These are phyloP conservation scores for Eustoma russellianum DNA, from an alignment of 257 asterid genomes.

Conservation along the genomic window DNA sequence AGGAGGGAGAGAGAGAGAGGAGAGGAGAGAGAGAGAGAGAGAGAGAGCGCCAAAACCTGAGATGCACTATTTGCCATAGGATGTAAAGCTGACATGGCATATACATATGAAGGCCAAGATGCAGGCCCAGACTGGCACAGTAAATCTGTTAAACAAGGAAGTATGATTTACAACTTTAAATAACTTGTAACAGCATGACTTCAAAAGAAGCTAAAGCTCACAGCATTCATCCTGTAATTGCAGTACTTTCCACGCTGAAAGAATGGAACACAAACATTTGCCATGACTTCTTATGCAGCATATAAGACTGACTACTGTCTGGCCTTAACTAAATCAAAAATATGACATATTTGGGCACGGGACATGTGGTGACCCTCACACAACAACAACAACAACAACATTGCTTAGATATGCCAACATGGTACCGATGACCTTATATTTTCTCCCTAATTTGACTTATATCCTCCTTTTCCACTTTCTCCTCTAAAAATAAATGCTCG, in stretches of 20 bases:
- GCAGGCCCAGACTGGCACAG: slow-evolving; percentile 99
- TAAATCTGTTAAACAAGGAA: slow-evolving; percentile 51
- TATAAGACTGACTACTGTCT: too few relatives aligned
- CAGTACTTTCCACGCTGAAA: too few relatives aligned
- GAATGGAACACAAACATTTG: not conserved
- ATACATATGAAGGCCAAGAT: slow-evolving; percentile 82
- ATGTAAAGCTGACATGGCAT: slow-evolving; percentile 81
- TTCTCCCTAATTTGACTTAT: too few relatives aligned
- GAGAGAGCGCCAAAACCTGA: slow-evolving; percentile 47
- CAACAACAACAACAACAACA: too few relatives aligned
- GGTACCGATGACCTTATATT: too few relatives aligned
- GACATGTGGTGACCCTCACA: too few relatives aligned
- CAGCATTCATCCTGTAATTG: not conserved
- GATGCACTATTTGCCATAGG: slow-evolving; percentile 99
- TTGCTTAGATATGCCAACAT: too few relatives aligned
- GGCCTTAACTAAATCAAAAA: too few relatives aligned
- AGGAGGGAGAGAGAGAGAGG: not conserved
- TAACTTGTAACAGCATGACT: not conserved
- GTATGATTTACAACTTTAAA: slow-evolving; percentile 11
- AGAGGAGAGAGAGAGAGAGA: slow-evolving; percentile 3
- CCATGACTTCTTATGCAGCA: not conserved
- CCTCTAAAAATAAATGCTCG: too few relatives aligned
- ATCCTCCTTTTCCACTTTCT: too few relatives aligned
- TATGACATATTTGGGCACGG: too few relatives aligned
- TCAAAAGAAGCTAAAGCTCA: slow-evolving; percentile 3